phyloP scores from a whole-genome alignment of 805 yeast species.

The Peterozyma toletana region DNA sequence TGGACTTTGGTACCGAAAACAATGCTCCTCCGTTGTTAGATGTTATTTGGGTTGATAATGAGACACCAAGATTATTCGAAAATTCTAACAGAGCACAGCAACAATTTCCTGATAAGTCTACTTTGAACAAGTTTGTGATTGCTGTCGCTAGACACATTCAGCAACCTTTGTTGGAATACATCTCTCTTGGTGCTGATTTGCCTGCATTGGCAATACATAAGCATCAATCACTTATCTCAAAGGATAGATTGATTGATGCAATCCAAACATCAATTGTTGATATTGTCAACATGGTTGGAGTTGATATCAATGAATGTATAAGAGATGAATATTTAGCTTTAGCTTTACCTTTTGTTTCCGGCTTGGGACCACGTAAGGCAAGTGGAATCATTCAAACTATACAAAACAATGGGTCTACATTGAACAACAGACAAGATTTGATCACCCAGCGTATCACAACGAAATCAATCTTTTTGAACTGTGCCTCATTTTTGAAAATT shows the following conservation, averaged over 20 bases:
- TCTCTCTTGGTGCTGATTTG: constrained; percentile 71
- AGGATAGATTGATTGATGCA: constrained; percentile 56
- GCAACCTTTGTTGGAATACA: constrained; percentile 87
- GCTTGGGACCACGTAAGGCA: constrained; percentile 95
- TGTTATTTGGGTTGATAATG: constrained; percentile 83
- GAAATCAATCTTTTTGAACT: constrained; percentile 79
- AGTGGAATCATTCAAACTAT: constrained; percentile 78
- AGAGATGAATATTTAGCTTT: constrained; percentile 67
- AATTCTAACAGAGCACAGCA: constrained; percentile 64
- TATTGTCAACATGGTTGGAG: constrained; percentile 84
- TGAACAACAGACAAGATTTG: constrained; percentile 68
- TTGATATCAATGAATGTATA: constrained; percentile 86
- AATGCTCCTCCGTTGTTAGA: constrained; percentile 50
- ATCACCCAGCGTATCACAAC: constrained; percentile 75
- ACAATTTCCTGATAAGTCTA: constrained; percentile 82
- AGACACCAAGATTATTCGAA: constrained; percentile 85
- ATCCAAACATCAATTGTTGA: constrained; percentile 83
- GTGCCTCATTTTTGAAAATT: constrained; percentile 83
- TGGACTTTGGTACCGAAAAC: constrained; percentile 21
- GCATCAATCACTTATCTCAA: constrained; percentile 64
- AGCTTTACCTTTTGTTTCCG: constrained; percentile 72
- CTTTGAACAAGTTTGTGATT: constrained; percentile 75
- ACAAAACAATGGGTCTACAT: constrained; percentile 57
- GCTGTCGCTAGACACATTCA: constrained; percentile 90
- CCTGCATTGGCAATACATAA: constrained; percentile 57